phyloP scores from a whole-genome alignment of 768 basidiomycete genomes.

The Cystofilobasidium macerans region DNA sequence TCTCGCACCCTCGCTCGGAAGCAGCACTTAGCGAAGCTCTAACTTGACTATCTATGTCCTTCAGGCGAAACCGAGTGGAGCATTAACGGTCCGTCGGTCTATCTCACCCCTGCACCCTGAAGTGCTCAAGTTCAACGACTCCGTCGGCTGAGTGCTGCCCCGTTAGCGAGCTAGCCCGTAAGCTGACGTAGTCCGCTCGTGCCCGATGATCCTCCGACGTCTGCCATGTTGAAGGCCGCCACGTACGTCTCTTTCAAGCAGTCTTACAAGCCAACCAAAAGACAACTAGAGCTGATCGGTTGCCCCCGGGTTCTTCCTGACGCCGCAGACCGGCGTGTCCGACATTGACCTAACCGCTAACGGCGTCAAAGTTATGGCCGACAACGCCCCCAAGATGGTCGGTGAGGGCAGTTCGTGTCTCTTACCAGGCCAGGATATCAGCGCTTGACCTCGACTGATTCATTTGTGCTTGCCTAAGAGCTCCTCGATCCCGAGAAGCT shows the following conservation, averaged over 20 bases:
- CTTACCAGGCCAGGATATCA: background rate
- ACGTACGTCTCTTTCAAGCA: background rate
- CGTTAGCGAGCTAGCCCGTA: too few relatives aligned
- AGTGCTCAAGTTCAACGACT: background rate
- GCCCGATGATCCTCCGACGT: too few relatives aligned
- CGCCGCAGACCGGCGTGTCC: conserved; percentile 26
- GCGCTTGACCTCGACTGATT: background rate
- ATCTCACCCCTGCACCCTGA: background rate
- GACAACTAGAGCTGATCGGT: background rate
- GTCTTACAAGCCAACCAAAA: background rate
- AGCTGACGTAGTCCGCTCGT: too few relatives aligned
- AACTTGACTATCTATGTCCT: too few relatives aligned
- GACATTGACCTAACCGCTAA: conserved; percentile 26
- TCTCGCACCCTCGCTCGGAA: background rate
- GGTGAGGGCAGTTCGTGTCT: conserved; percentile 14
- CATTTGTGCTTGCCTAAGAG: background rate
- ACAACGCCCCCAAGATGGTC: conserved; percentile 20
- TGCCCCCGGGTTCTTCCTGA: background rate
- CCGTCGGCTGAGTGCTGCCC: background rate
- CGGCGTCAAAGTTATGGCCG: conserved; percentile 18
- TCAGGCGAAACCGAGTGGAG: conserved; percentile 12
- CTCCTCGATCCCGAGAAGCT: conserved; percentile 20
- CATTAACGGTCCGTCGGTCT: conserved; percentile 15
- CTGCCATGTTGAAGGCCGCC: background rate
- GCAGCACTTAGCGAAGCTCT: background rate